Evolutionary conservation across 331 rosid species (phyloP).

Genomic region (Acacia pycnantha): DNA sequence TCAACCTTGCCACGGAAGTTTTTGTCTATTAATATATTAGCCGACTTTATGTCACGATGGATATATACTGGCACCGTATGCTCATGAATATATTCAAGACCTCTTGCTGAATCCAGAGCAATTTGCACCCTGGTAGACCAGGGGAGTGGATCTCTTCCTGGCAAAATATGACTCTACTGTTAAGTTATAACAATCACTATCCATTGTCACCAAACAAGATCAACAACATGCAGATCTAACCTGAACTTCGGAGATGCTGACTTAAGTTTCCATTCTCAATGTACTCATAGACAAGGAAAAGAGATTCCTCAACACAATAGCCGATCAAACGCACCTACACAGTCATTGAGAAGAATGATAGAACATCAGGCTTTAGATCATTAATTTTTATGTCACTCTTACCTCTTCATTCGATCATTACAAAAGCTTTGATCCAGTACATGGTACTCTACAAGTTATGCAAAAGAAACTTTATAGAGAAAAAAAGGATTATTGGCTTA

Average conservation of each 20-base stretch:
- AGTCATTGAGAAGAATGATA: neutral
- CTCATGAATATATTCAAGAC: conserved; percentile 91
- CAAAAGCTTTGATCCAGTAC: neutral
- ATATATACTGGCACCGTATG: conserved; percentile 88
- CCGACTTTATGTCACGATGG: conserved; percentile 91
- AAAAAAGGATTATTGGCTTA: neutral
- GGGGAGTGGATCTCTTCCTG: conserved; percentile 68
- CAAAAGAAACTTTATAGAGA: neutral
- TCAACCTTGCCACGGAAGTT: conserved; percentile 76
- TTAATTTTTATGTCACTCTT: neutral
- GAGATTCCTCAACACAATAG: conserved; percentile 72
- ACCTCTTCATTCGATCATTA: neutral
- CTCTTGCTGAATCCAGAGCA: conserved; percentile 93
- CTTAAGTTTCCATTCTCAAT: conserved; percentile 88
- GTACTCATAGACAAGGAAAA: conserved; percentile 83
- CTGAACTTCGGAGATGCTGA: conserved; percentile 72
- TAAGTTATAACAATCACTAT: conserved; percentile 18
- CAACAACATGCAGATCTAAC: conserved; percentile 38
- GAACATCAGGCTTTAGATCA: neutral
- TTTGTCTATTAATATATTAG: conserved; percentile 74
- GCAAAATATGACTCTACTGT: conserved; percentile 21
- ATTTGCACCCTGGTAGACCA: conserved; percentile 85
- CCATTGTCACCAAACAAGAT: conserved; percentile 9
- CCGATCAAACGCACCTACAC: conserved; percentile 92
- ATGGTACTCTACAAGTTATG: neutral